A percentile compares a stretch with the other conserved stretches of the same genome.
These are phyloP conservation scores for Annona cherimola DNA, from an alignment of 164 flowering plant genomes.

Conservation along the genomic window DNA sequence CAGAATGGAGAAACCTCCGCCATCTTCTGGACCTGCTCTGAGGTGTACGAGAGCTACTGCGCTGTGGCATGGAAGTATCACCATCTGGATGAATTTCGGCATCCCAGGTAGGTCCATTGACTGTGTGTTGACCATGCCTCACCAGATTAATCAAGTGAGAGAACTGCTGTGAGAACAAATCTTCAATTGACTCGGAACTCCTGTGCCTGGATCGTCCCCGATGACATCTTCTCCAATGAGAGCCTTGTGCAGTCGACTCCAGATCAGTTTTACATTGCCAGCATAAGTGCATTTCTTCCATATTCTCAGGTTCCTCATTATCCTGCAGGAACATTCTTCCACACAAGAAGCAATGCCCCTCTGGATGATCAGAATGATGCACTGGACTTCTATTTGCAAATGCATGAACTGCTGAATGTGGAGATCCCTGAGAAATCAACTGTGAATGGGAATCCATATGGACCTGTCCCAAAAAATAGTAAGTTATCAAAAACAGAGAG, in stretches of 20 bases:
- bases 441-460: conserved; percentile 39
- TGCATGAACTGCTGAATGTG: conserved; percentile 18
- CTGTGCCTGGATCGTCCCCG: conserved; percentile 40
- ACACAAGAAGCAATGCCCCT: conserved; percentile 49
- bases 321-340: conserved; percentile 36
- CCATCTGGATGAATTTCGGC: conserved; percentile 31
- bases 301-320: conserved; percentile 27
- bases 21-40: conserved; percentile 73
- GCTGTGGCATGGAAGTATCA: conserved; percentile 29
- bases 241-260: conserved; percentile 27
- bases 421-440: conserved; percentile 21
- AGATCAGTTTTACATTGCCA: conserved; percentile 73
- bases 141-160: conserved; percentile 46
- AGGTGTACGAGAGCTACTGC: conserved; percentile 49
- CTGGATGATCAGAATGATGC: conserved; percentile 24
- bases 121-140: conserved; percentile 41
- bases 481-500: not conserved
- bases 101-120: conserved; percentile 13
- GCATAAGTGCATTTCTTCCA: conserved; percentile 41
- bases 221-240: conserved; percentile 27
- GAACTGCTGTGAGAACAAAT: conserved; percentile 58
- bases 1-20: conserved; percentile 50
- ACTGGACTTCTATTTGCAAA: conserved; percentile 11
- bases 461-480: not conserved
- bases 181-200: conserved; percentile 62